These are phyloP conservation scores for Bipolaris gigantea DNA, from an alignment of 2,329 filamentous ascomycete genomes.

Conservation along the genomic window DNA sequence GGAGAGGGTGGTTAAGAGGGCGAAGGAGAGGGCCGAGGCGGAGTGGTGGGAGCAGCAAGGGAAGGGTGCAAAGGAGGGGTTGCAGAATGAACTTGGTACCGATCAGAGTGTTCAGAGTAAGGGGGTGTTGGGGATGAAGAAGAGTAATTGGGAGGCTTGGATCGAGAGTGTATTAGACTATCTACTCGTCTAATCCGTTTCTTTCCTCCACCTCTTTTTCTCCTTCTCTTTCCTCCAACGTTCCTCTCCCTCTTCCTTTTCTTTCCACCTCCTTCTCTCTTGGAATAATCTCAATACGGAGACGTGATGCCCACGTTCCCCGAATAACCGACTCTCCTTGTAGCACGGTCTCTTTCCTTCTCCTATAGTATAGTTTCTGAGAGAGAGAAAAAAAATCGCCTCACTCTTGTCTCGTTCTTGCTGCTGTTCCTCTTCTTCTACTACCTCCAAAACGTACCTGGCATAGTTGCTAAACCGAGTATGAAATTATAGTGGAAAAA, in stretches of 20 bases:
- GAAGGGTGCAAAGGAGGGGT: constrained; percentile 21
- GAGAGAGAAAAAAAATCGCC: too few species aligned
- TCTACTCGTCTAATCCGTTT: constrained; percentile 17
- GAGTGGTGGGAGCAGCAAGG: constrained; percentile 51
- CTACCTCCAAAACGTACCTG: too few species aligned
- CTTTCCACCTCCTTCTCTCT: not conserved
- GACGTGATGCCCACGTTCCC: not conserved
- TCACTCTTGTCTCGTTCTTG: too few species aligned
- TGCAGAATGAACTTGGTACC: constrained; percentile 29
- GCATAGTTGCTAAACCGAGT: too few species aligned
- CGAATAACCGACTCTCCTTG: not conserved
- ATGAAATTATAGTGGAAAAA: too few species aligned
- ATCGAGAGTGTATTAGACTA: constrained; percentile 22
- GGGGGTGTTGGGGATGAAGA: constrained; percentile 11
- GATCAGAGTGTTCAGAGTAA: constrained; percentile 3
- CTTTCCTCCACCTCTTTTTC: not conserved
- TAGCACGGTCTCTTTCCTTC: not conserved
- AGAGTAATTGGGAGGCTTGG: constrained; percentile 26
- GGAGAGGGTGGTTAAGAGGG: constrained; percentile 46
- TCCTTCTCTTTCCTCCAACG: not conserved
- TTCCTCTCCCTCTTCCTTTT: not conserved
- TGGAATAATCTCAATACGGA: not conserved
- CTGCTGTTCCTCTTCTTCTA: too few species aligned
- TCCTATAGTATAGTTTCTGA: too few species aligned
- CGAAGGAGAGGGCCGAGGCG: constrained; percentile 48